These are phyloP conservation scores for Pleurotus citrinopileatus DNA, from an alignment of 768 basidiomycete species.

Conservation along the genomic window DNA sequence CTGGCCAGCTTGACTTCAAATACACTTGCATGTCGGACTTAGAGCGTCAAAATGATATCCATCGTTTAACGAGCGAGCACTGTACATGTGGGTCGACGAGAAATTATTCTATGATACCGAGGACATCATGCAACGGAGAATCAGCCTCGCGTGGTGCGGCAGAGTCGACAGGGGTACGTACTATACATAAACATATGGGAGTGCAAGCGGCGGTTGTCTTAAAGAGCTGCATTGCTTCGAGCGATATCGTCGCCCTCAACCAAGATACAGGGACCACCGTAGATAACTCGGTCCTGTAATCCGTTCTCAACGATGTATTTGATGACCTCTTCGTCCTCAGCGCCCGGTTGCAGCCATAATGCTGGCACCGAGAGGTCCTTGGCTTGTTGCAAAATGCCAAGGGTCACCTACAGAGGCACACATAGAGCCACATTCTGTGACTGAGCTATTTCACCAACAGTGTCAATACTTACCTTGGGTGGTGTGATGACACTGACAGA, in stretches of 20 bases:
- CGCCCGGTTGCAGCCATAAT: conserved; percentile 90
- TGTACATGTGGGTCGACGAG: conserved; percentile 7
- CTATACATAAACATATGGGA: background rate
- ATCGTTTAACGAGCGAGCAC: background rate
- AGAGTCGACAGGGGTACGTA: background rate
- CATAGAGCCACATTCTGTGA: background rate
- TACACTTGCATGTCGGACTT: conserved; percentile 2
- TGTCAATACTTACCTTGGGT: conserved; percentile 46
- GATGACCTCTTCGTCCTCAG: conserved; percentile 64
- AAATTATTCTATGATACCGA: conserved; percentile 1
- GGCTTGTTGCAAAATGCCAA: conserved; percentile 62
- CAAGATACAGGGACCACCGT: conserved; percentile 82
- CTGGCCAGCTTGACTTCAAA: background rate
- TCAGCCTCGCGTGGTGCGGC: background rate
- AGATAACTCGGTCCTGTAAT: conserved; percentile 66
- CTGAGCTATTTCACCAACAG: background rate
- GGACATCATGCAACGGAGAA: background rate
- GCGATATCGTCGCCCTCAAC: conserved; percentile 68
- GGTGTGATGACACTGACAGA: conserved; percentile 80
- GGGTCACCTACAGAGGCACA: conserved; percentile 53
- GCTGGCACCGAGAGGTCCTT: conserved; percentile 69
- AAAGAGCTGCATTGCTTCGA: conserved; percentile 26
- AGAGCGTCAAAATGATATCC: conserved; percentile 4
- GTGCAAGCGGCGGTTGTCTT: background rate
- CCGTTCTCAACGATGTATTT: conserved; percentile 65